Percentiles rank a stretch among this genome's conserved stretches.
phyloP scores from a whole-genome alignment of 441 rosid genomes.

The Hura crepitans region DNA sequence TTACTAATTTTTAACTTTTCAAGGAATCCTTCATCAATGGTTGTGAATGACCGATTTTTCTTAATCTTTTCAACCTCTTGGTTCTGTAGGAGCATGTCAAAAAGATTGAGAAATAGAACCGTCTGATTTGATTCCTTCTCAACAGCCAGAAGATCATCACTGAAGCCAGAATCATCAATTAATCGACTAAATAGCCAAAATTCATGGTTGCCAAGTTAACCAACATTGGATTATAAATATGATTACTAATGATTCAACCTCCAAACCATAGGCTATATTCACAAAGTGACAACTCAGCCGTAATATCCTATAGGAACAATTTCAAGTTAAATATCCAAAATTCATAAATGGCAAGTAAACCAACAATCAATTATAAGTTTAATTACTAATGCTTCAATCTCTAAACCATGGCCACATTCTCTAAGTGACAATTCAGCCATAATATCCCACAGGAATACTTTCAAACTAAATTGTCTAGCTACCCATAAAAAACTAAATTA shows the following conservation, averaged over 20 bases:
- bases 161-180: not conserved
- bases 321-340: slow-evolving; percentile 1
- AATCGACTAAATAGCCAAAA: not conserved
- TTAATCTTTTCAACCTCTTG: too few species aligned
- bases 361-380: not conserved
- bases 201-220: not conserved
- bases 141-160: too few species aligned
- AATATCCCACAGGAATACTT: not conserved
- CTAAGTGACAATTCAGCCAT: not conserved
- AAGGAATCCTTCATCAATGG: too few species aligned
- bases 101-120: too few species aligned
- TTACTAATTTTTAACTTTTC: too few species aligned
- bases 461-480: not conserved
- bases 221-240: not conserved
- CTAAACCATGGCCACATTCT: not conserved
- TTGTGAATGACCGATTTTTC: too few species aligned
- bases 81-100: too few species aligned
- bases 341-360: not conserved
- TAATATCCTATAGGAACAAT: not conserved
- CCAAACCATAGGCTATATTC: not conserved
- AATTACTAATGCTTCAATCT: not conserved
- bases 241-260: not conserved
- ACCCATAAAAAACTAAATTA: not conserved
- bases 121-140: too few species aligned
- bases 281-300: not conserved